phyloP scores from a whole-genome alignment of 164 flowering plant species.

The Berberis thunbergii region DNA sequence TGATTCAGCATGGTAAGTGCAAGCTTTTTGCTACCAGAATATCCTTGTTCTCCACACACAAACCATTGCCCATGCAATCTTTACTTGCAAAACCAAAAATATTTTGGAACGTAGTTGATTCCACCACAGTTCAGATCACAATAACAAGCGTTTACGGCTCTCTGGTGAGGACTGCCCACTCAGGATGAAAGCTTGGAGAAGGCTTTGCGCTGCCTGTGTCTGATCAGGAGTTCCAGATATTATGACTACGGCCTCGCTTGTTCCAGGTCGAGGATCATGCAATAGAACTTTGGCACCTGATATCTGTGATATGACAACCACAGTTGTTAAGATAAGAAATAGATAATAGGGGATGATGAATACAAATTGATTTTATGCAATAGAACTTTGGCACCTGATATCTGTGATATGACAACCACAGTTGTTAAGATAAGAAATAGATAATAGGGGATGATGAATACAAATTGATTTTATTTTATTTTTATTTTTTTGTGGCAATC shows the following conservation, averaged over 20 bases:
- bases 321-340: background rate
- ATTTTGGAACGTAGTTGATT: too few species aligned
- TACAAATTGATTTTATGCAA: conserved; percentile 15
- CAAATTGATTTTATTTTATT: too few species aligned
- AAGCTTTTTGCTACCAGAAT: too few species aligned
- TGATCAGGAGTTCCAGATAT: conserved; percentile 91
- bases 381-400: conserved; percentile 79
- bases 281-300: conserved; percentile 80
- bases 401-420: conserved; percentile 30
- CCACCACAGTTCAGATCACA: background rate
- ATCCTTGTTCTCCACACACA: background rate
- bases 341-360: background rate
- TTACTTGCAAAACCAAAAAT: too few species aligned
- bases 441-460: background rate
- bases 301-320: conserved; percentile 37
- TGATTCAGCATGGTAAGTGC: too few species aligned
- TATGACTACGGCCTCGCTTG: conserved; percentile 40
- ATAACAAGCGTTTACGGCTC: background rate
- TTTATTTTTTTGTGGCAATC: too few species aligned
- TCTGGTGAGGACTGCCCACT: conserved; percentile 31
- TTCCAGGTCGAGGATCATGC: conserved; percentile 61
- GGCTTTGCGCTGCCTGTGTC: conserved; percentile 89
- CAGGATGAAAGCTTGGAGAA: conserved; percentile 84
- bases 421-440: background rate
- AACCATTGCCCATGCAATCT: background rate